These are phyloP conservation scores for Xylariaceae sp. DNA, from an alignment of 2,329 filamentous ascomycete species.

Conservation along the genomic window DNA sequence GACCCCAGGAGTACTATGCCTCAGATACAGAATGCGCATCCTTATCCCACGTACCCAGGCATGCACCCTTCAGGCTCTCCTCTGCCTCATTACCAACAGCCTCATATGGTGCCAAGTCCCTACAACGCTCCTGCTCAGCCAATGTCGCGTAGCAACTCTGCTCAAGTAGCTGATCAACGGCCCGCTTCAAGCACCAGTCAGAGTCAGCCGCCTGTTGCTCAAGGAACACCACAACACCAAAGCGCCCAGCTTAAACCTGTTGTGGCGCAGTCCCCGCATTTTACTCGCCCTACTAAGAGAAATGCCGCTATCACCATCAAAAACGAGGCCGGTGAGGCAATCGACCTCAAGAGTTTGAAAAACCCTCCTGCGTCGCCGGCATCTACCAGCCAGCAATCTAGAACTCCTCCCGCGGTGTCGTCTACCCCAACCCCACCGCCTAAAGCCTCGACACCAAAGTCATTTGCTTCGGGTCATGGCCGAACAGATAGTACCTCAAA, in stretches of 20 bases:
- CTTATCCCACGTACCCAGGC: slow-evolving; percentile 29
- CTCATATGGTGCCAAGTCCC: slow-evolving; percentile 38
- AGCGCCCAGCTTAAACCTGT: slow-evolving; percentile 50
- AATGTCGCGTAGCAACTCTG: slow-evolving; percentile 75
- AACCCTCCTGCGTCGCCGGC: slow-evolving; percentile 50
- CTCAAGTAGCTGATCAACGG: slow-evolving; percentile 63
- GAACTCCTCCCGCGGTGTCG: slow-evolving; percentile 64
- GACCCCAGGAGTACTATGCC: slow-evolving; percentile 34
- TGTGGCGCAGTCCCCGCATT: slow-evolving; percentile 40
- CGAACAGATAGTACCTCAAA: slow-evolving; percentile 64
- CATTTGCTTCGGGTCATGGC: slow-evolving; percentile 52
- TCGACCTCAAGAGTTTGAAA: slow-evolving; percentile 61
- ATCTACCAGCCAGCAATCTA: slow-evolving; percentile 49
- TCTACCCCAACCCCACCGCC: slow-evolving; percentile 76
- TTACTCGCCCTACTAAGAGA: slow-evolving; percentile 52
- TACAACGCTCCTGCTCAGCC: slow-evolving; percentile 44
- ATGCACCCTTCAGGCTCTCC: slow-evolving; percentile 17
- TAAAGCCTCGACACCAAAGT: slow-evolving; percentile 56
- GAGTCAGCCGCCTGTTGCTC: slow-evolving; percentile 52
- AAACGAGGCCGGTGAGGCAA: slow-evolving; percentile 69
- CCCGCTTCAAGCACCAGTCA: slow-evolving; percentile 61
- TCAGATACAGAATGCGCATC: slow-evolving; percentile 27
- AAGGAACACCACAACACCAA: slow-evolving; percentile 57
- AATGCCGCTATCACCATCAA: slow-evolving; percentile 79
- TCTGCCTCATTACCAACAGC: neutral